These are phyloP conservation scores for Botrytis fragariae DNA, from an alignment of 2,329 filamentous ascomycete genomes.

Conservation along the genomic window DNA sequence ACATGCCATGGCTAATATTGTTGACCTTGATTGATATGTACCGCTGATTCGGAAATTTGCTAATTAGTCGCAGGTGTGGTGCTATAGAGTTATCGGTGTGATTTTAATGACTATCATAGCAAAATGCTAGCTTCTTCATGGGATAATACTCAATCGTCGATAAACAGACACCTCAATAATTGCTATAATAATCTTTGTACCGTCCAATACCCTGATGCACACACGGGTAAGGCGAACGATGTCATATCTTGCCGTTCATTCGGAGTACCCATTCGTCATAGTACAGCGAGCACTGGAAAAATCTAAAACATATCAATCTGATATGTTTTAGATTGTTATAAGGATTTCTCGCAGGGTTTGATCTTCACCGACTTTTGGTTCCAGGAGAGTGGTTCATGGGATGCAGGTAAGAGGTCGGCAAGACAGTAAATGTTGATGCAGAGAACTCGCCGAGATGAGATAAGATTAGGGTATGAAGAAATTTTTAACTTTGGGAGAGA, in stretches of 20 bases:
- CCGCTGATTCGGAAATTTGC: neutral
- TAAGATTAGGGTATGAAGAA: neutral
- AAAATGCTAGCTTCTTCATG: neutral
- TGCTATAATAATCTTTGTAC: neutral
- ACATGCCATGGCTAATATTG: neutral
- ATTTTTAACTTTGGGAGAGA: neutral
- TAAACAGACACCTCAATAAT: neutral
- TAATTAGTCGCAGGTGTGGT: neutral
- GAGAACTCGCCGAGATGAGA: neutral
- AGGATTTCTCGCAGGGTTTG: neutral
- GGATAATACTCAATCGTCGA: neutral
- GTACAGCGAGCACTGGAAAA: neutral
- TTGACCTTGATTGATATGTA: neutral
- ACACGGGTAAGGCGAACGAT: neutral
- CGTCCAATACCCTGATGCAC: neutral
- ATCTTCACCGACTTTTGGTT: conserved; percentile 19
- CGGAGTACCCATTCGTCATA: neutral
- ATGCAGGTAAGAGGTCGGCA: neutral
- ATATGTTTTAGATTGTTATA: neutral
- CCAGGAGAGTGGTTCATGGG: conserved; percentile 14
- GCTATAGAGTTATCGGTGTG: neutral
- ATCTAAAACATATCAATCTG: neutral
- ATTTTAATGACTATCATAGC: neutral
- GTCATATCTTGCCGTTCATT: neutral
- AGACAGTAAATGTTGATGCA: neutral